phyloP scores from a whole-genome alignment of 495 filamentous ascomycete species.

The Penicillium paradoxum region DNA sequence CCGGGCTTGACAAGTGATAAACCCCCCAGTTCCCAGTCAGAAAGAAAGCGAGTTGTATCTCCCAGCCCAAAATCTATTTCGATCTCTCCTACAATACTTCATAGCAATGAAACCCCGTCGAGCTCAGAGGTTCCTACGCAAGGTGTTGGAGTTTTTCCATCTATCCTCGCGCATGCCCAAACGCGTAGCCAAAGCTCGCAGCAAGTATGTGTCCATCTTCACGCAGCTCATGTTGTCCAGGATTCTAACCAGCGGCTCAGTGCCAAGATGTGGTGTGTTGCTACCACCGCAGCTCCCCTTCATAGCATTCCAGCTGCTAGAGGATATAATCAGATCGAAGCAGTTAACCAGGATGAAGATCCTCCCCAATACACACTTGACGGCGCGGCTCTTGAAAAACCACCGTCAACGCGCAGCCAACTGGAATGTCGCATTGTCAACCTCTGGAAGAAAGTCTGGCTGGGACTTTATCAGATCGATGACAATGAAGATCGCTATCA shows the following conservation, averaged over 20 bases:
- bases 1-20: not conserved
- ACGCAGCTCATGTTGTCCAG: no score
- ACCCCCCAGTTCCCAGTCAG: not conserved
- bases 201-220: not conserved
- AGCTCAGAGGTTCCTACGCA: not conserved
- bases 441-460: slow-evolving; percentile 20
- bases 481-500: slow-evolving; percentile 10
- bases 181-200: not conserved
- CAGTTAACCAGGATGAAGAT: not conserved
- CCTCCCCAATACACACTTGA: not conserved
- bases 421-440: slow-evolving; percentile 15
- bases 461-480: slow-evolving; percentile 19
- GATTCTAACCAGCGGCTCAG: not conserved
- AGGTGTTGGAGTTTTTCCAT: slow-evolving; percentile 1
- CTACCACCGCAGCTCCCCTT: not conserved
- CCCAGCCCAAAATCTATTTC: not conserved
- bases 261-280: not conserved
- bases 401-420: slow-evolving; percentile 7
- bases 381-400: not conserved
- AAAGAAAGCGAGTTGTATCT: not conserved
- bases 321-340: not conserved
- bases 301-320: not conserved
- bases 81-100: no score
- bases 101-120: not conserved
- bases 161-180: not conserved